Evolutionary conservation across 1,284 basidiomycete species (phyloP), one percentile per base, ranked within the genome.

Genomic region (Ceratobasidium sp.): DNA sequence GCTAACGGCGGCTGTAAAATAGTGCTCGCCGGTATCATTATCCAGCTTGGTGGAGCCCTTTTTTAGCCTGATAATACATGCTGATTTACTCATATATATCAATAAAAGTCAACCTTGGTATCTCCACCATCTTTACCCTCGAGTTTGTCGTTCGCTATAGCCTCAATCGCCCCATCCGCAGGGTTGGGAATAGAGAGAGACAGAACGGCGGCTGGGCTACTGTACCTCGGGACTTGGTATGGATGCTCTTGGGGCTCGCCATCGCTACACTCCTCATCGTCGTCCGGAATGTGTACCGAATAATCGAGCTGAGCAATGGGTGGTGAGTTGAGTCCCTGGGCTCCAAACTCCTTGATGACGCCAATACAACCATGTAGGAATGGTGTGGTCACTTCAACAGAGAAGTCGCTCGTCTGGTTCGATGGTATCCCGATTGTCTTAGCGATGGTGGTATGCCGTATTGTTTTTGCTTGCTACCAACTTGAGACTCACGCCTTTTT

Each of bases 11-110:
- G 79, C 36, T 76, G 76, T 15, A 48, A 77, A 29, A 78, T 80
- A 63, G 79, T 80, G 79, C 74, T 80, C 19, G 78, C 63, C 27
- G 81, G 81, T 33, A 79, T 81, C 73, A 65, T 79, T 59, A 47
- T 79, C 27, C 80, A 81, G 48, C 75, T 81, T 54, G 78, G 79
- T 77, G 75, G 76, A 76, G n/a, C n/a, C 29, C 5, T 14, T 51
- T 1, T 9, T 1, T 36, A 47, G 36, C 50, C 41, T 29, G 3
- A 6, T 17, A n/a, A 8, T 22, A 15, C n/a, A 9, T 29, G 7
- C 7, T 5, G 1, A 29, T 66, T 19, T 51, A 45, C 7, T 27
- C 2, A 4, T 8, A 27, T 6, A 9, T 1, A 36, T 15, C 0
- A 48, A 41, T 41, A n/a, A 5, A 17, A 77, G 77, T 80, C 48